Base-by-base conservation (phyloP, 805 yeast genomes). In the Lipomyces kockii region DNA sequence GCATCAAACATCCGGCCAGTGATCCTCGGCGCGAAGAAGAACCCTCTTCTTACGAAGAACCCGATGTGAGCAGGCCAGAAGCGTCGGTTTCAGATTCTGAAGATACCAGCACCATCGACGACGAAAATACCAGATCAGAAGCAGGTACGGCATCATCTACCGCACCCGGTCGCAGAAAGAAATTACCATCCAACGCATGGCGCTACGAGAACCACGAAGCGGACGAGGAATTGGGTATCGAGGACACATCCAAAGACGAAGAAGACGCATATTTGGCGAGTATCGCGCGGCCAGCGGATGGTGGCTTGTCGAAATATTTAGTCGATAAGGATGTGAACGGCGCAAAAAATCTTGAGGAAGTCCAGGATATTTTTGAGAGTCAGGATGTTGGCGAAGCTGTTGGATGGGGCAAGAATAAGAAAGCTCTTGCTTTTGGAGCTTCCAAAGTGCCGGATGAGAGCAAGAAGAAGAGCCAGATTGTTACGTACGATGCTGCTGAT, bases 111-210 rank as follows among this genome's bases (percentile, higher is more conserved):
- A 27, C 5, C 46, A 3, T 52, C 17, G 63, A 22, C 53, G 27
- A 35, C 14, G 62, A 25, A 22, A 20, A 27, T 20, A 27, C 35
- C 20, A 29, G 37, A 20, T 43, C 39, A 6, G 67, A 60, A 35
- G 54, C 22, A 3, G 43, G n/a, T 20, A 12, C 49, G 29, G n/a
- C 52, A 14, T 52, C 29, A 25, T 4, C 7, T 12, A 22, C 8
- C 22, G 12, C 43, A 2, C n/a, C 17, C 22, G 49, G 67, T 3
- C 61, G 66, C 14, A 51, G 52, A 22, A 62, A 39, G 57, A 65
- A 65, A 27, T 56, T 69, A 32, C 71, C 72, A 4, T 69, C 72
- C 22, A 69, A 69, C 46, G 65, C 72, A 2, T 69, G 70, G 70
- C 60, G 72, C n/a, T 69, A 69, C 49, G 65, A 60, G 58, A 57